A percentile compares a stretch with the other conserved stretches of the same genome.
These are phyloP conservation scores for Lactarius sanguifluus DNA, from an alignment of 768 basidiomycete species.

Conservation along the genomic window DNA sequence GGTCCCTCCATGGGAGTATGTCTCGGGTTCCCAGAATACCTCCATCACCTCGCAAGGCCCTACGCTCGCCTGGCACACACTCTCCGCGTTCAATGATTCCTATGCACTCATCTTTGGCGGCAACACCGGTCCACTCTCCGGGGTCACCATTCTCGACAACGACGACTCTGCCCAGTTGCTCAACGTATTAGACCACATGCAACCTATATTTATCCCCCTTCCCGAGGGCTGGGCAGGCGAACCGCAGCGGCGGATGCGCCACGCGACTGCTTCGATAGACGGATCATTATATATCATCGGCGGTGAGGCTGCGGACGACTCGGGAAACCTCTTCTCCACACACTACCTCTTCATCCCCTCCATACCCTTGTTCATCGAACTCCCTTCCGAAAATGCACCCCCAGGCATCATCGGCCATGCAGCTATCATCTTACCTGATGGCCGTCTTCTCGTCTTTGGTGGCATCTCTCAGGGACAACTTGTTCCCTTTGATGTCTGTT, in stretches of 20 bases:
- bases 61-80: constrained; percentile 74
- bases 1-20: constrained; percentile 66
- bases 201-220: constrained; percentile 50
- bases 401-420: constrained; percentile 72
- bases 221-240: constrained; percentile 57
- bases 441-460: constrained; percentile 70
- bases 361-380: constrained; percentile 49
- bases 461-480: constrained; percentile 55
- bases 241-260: constrained; percentile 76
- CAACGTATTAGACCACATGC: constrained; percentile 40
- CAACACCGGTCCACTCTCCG: constrained; percentile 59
- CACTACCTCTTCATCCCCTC: constrained; percentile 62
- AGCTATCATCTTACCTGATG: constrained; percentile 67
- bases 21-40: constrained; percentile 46
- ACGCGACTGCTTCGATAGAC: constrained; percentile 53
- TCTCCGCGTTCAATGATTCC: constrained; percentile 61
- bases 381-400: constrained; percentile 59
- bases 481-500: constrained; percentile 58
- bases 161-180: constrained; percentile 67
- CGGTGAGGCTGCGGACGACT: constrained; percentile 81
- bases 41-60: constrained; percentile 53
- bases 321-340: constrained; percentile 58
- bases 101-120: constrained; percentile 73
- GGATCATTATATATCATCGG: constrained; percentile 72
- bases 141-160: constrained; percentile 47